Evolutionary conservation across 2,329 filamentous ascomycete genomes (phyloP), one percentile per base, ranked within the genome.

Genomic region (Venturia asperata): DNA sequence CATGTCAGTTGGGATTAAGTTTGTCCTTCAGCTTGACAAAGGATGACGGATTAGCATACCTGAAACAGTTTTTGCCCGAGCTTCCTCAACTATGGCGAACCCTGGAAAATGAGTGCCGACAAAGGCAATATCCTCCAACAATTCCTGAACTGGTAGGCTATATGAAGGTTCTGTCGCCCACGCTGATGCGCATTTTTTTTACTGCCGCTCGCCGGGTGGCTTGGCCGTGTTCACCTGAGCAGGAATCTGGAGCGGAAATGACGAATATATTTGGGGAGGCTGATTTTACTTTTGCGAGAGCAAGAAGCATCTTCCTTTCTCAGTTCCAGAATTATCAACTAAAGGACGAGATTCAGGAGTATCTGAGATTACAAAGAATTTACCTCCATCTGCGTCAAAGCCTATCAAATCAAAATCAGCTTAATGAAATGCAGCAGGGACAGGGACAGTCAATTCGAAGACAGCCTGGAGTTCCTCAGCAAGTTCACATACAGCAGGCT

Each of bases 151-250:
- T 64, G 47, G 41, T 5, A 37, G 61, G 34, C 24, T 34, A 37
- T 58, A 15, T 52, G 21, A 47, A 64, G 10, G n/a, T 64, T 10
- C 21, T 58, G 3, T 64, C 63, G 19, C 63, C 63, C 13, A 21
- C 39, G 37, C 39, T 64, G n/a, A 60, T 64, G 63, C 21, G 52
- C 19, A 41, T 56, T 34, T 60, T 64, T 42, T 64, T 64, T 34
- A 58, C 52, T 24, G 63, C 63, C 34, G 41, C 52, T 56, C 37
- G 49, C 5, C 49, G 63, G 15, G 15, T 7, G 34, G 27, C 52
- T 24, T 60, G 47, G 63, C 43, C 37, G 19, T 45, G 47, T 42
- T 19, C n/a, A 24, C 24, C 30, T 42, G 56, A 63, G 11, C 58
- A 34, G 13, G 42, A 52, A 63, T 17, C 11, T n/a, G 19, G 11